Evolutionary conservation across 192 early-diverging fungal genomes (phyloP).

Genomic region (Rhizophagus clarus): DNA sequence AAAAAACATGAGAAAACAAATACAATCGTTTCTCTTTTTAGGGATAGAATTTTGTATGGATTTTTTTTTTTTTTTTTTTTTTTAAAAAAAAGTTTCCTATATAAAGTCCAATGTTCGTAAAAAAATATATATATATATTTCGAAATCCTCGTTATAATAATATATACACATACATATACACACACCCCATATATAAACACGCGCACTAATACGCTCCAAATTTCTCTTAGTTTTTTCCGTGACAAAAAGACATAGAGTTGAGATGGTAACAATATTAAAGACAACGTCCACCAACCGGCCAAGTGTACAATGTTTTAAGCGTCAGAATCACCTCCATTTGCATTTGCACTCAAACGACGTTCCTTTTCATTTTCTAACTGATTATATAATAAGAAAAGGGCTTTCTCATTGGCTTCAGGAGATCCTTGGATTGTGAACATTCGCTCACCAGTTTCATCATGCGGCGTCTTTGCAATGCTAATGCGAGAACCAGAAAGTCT

Average conservation of each 20-base stretch:
- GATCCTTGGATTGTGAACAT: constrained; percentile 92
- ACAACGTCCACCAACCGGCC: background rate
- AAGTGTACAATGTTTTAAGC: background rate
- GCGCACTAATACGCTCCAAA: background rate
- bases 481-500: constrained; percentile 82
- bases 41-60: background rate
- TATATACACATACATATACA: constrained; percentile 22
- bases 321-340: constrained; percentile 27
- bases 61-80: background rate
- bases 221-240: background rate
- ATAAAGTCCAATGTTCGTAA: constrained; percentile 26
- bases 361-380: constrained; percentile 89
- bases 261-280: background rate
- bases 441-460: constrained; percentile 80
- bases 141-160: constrained; percentile 11
- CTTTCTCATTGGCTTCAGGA: constrained; percentile 85
- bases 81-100: background rate
- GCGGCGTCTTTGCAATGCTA: constrained; percentile 83
- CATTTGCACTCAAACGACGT: constrained; percentile 60
- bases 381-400: constrained; percentile 87
- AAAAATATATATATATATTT: constrained; percentile 2
- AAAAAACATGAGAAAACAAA: background rate
- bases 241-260: constrained; percentile 2
- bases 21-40: background rate
- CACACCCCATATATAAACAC: constrained; percentile 16